phyloP scores from a whole-genome alignment of 208 protist genomes.

The Angomonas ambiguus region DNA sequence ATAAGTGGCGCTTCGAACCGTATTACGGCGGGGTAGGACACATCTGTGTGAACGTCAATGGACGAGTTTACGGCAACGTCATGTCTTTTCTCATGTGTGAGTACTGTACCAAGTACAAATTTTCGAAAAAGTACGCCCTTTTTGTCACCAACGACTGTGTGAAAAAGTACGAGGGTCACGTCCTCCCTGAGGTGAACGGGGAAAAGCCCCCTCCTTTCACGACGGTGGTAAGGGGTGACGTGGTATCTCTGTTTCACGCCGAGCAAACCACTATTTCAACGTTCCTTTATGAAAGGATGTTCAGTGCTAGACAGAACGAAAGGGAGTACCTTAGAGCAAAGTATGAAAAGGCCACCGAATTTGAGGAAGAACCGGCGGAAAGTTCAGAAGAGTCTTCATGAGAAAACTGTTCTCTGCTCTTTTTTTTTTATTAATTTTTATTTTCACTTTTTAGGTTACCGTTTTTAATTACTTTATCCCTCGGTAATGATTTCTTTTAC shows the following conservation, averaged over 20 bases:
- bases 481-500: too few relatives aligned
- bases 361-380: background rate
- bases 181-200: background rate
- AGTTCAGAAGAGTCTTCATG: too few relatives aligned
- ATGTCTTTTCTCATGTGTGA: slow-evolving; percentile 43
- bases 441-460: background rate
- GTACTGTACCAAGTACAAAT: slow-evolving; percentile 45
- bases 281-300: slow-evolving; percentile 13
- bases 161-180: background rate
- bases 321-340: background rate
- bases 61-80: slow-evolving; percentile 26
- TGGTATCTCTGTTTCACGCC: slow-evolving; percentile 56
- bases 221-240: slow-evolving; percentile 25
- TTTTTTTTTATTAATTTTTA: background rate
- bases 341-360: background rate
- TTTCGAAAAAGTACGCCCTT: slow-evolving; percentile 17
- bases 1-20: slow-evolving; percentile 18
- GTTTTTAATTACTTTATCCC: slow-evolving; percentile 1
- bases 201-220: slow-evolving; percentile 38
- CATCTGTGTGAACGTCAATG: slow-evolving; percentile 23
- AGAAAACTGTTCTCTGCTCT: too few relatives aligned
- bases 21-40: background rate
- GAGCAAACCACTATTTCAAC: slow-evolving; percentile 47
- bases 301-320: background rate
- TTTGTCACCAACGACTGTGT: slow-evolving; percentile 40